Evolutionary conservation across 805 yeast genomes (phyloP), one percentile per base, ranked within the genome.

Genomic region (Alloascoidea hylecoeti): DNA sequence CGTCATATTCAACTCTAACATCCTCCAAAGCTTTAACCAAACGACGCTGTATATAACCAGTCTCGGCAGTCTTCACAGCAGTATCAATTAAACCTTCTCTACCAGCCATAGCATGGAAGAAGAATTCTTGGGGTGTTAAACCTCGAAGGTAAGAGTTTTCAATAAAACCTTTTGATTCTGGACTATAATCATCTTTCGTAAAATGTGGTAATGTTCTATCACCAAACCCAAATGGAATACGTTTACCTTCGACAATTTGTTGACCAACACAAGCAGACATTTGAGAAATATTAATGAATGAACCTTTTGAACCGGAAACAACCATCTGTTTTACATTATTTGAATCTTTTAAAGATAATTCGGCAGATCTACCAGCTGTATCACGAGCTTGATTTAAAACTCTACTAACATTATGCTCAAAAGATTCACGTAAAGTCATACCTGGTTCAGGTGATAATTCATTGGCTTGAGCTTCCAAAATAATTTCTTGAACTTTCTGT

Each of bases 261-360:
- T 92, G 99, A 51, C 98, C 98, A 18, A 92, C 98, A 80, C 98
- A 92, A 6, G 98, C 98, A 33, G 96, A 86, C 98, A 92, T 92
- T 65, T 88, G 97, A 16, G 99, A 94, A 57, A 92, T 92, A 59
- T 92, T 92, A 60, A 92, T 92, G 60, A 89, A 92, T 13, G 98
- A 92, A 69, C 99, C 99, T 63, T 92, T 92, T 19, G 99, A 92
- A 53, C 99, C 99, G 12, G 98, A 92, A 46, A 89, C 80, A 37
- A 92, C 98, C 99, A 92, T 92, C 68, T 92, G 99, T 57, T 92
- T 92, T 48, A 92, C 99, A 53, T 89, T 89, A 57, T 92, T 92
- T 47, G 80, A 68, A 52, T 88, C 95, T 57, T 88, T 89, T 67
- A 92, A 75, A 53, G 88, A 84, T 61, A 86, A 80, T 67, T 94